Evolutionary conservation across 306 rosid species (phyloP).

Genomic region (Rubus idaeus): DNA sequence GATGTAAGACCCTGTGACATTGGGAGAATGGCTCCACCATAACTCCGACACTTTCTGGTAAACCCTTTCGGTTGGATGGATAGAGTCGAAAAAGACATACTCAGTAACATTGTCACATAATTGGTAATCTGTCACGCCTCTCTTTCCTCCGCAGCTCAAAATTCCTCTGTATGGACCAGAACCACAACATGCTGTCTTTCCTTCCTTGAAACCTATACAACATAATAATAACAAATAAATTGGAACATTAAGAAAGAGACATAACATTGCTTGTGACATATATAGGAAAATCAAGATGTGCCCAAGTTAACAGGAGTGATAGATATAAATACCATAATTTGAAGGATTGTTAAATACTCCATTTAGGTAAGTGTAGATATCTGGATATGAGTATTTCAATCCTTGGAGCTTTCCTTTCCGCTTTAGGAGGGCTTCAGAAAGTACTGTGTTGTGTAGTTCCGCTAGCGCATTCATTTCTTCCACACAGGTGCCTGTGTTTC

Average conservation of each 20-base stretch:
- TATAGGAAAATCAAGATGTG: background rate
- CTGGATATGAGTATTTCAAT: slow-evolving; percentile 14
- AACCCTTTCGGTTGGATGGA: slow-evolving; percentile 28
- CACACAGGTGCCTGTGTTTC: background rate
- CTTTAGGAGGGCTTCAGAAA: background rate
- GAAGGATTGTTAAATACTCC: slow-evolving; percentile 27
- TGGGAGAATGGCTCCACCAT: background rate
- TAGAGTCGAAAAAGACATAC: slow-evolving; percentile 39
- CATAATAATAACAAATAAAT: background rate
- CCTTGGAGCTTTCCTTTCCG: background rate
- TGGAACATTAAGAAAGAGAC: background rate
- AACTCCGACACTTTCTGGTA: slow-evolving; percentile 26
- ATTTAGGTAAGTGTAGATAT: background rate
- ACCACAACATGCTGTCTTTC: slow-evolving; percentile 32
- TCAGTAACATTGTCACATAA: slow-evolving; percentile 34
- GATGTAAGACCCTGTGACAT: too few species aligned
- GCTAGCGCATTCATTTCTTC: background rate
- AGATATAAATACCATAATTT: slow-evolving; percentile 14
- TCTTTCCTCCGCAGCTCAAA: slow-evolving; percentile 32
- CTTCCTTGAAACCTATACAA: slow-evolving; percentile 34
- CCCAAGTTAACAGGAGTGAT: too few species aligned
- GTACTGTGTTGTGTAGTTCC: slow-evolving; percentile 5
- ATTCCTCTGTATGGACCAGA: slow-evolving; percentile 26
- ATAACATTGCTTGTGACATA: background rate
- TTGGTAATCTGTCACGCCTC: slow-evolving; percentile 27